phyloP scores from a whole-genome alignment of 2,329 filamentous ascomycete genomes.

The Scolecobasidium constrictum region DNA sequence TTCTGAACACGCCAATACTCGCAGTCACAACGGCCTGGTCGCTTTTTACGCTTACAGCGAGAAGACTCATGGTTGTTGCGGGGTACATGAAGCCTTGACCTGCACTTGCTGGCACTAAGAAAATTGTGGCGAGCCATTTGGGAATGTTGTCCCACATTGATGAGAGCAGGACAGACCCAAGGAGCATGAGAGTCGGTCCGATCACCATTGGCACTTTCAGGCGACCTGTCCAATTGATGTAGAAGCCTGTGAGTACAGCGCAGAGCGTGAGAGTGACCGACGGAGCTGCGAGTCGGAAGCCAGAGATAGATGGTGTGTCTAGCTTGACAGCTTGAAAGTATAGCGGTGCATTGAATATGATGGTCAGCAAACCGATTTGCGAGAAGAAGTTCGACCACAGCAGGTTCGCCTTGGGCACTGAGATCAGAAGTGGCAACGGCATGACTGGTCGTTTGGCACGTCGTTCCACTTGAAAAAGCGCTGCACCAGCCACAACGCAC shows the following conservation, averaged over 20 bases:
- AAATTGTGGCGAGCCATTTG: constrained; percentile 27
- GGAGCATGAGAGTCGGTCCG: constrained; percentile 26
- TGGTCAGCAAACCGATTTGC: constrained; percentile 38
- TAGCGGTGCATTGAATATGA: constrained; percentile 61
- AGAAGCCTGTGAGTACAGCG: constrained; percentile 30
- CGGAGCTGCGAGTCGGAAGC: constrained; percentile 59
- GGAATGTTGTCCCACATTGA: constrained; percentile 28
- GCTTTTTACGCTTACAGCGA: constrained; percentile 30
- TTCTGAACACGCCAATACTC: constrained; percentile 61
- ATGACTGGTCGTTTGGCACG: constrained; percentile 33
- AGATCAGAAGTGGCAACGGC: constrained; percentile 36
- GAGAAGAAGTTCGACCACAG: constrained; percentile 43
- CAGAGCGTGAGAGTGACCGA: constrained; percentile 37
- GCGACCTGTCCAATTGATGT: constrained; percentile 32
- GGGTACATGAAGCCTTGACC: constrained; percentile 32
- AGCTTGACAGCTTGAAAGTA: constrained; percentile 45
- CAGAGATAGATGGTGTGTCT: constrained; percentile 57
- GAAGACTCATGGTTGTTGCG: constrained; percentile 28
- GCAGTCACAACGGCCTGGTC: constrained; percentile 45
- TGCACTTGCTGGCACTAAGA: constrained; percentile 28
- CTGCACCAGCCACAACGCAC: constrained; percentile 26
- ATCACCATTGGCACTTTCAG: constrained; percentile 30
- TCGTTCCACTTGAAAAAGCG: constrained; percentile 31
- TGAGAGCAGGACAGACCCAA: constrained; percentile 24
- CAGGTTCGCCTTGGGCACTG: constrained; percentile 35